phyloP scores from a whole-genome alignment of 2,329 filamentous ascomycete species.

The Sporothrix luriei region DNA sequence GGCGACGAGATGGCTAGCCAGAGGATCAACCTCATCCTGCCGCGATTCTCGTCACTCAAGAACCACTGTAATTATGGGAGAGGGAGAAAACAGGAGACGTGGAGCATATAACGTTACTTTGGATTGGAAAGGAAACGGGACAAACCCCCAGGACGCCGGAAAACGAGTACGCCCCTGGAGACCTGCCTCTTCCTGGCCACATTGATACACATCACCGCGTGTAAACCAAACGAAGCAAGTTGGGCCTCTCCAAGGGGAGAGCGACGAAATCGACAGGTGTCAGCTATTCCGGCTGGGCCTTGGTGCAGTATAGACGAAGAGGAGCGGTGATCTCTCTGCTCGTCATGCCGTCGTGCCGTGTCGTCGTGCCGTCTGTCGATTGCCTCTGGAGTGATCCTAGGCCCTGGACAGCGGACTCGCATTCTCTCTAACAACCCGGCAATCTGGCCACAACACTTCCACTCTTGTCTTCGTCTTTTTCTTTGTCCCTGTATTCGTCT shows the following conservation, averaged over 20 bases:
- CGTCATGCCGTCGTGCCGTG: neutral
- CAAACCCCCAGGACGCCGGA: neutral
- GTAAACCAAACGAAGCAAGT: neutral
- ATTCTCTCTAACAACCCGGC: neutral
- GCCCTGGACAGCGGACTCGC: neutral
- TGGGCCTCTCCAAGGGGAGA: neutral
- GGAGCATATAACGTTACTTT: too few relatives aligned
- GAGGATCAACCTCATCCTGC: neutral
- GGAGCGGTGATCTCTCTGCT: neutral
- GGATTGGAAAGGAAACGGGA: neutral
- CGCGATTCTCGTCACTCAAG: neutral
- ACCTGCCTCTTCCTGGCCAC: neutral
- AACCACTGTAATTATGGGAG: neutral
- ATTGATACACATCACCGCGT: constrained; percentile 5
- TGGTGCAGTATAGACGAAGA: neutral
- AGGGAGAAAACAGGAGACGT: neutral
- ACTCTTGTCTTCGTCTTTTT: neutral
- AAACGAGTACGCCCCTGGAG: neutral
- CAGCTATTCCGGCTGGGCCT: neutral
- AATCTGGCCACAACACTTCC: neutral
- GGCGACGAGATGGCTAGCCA: neutral
- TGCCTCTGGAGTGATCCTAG: neutral
- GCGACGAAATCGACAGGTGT: neutral
- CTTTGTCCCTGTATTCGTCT: neutral
- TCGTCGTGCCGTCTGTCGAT: neutral